Evolutionary conservation across 1,139 yeast species (phyloP).

Genomic region (Lodderomyces parapsilosis): DNA sequence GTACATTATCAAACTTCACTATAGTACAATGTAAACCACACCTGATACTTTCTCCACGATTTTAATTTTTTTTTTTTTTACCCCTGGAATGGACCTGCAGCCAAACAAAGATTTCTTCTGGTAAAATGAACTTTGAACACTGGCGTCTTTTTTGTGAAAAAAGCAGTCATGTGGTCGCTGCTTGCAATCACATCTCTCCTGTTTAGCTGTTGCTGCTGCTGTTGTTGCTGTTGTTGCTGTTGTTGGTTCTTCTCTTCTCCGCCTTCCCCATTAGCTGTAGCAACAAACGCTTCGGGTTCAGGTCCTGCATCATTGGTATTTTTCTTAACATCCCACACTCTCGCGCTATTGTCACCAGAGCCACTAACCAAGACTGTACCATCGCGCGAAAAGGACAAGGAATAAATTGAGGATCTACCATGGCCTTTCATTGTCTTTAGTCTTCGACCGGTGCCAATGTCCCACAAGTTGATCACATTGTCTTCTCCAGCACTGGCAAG

Average conservation of each 20-base stretch:
- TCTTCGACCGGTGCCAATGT: conserved; percentile 86
- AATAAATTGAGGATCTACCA: conserved; percentile 82
- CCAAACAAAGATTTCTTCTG: conserved; percentile 83
- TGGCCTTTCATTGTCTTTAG: conserved; percentile 88
- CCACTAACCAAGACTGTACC: conserved; percentile 89
- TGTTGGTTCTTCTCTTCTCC: conserved; percentile 11
- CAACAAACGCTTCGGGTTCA: conserved; percentile 69
- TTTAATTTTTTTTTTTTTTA: conserved; percentile 3
- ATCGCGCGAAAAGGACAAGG: conserved; percentile 81
- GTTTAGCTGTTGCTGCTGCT: conserved; percentile 19
- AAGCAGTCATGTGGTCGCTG: conserved; percentile 89
- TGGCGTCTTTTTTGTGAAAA: conserved; percentile 91
- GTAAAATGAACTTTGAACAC: conserved; percentile 92
- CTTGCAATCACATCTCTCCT: conserved; percentile 77
- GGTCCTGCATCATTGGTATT: conserved; percentile 81
- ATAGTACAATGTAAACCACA: too few relatives aligned
- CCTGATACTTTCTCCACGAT: too few relatives aligned
- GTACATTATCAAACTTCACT: not conserved
- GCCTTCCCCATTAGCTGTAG: conserved; percentile 19
- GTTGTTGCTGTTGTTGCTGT: conserved; percentile 13
- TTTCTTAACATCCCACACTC: conserved; percentile 94
- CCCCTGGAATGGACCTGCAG: conserved; percentile 75
- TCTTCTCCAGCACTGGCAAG: conserved; percentile 96
- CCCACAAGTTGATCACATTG: conserved; percentile 88
- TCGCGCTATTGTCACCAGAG: conserved; percentile 88